These are phyloP conservation scores for Coemansia reversa DNA, from an alignment of 192 early-diverging fungal species.

Conservation along the genomic window DNA sequence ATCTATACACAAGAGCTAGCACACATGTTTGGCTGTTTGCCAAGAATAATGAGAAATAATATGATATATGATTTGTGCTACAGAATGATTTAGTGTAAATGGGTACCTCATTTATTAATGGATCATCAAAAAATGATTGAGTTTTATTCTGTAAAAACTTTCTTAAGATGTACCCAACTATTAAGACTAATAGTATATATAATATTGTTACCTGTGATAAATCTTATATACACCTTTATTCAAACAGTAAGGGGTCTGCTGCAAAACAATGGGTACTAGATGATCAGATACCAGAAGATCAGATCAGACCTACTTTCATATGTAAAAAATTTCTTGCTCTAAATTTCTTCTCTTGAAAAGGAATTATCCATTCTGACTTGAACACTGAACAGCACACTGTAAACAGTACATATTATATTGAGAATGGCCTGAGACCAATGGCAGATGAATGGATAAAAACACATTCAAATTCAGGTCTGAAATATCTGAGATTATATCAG, in stretches of 20 bases:
- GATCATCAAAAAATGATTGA: background rate
- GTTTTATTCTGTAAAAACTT: constrained; percentile 3
- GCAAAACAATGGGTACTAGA: background rate
- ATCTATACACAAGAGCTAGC: too few species aligned
- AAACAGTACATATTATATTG: background rate
- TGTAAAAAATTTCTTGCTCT: background rate
- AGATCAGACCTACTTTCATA: background rate
- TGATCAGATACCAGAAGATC: background rate
- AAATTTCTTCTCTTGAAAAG: background rate
- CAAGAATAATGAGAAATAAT: too few species aligned
- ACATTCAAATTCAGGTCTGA: background rate
- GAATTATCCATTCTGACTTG: background rate
- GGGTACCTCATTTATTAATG: background rate
- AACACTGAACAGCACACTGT: background rate
- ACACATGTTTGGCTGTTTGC: too few species aligned
- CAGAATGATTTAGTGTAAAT: background rate
- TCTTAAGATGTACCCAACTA: background rate
- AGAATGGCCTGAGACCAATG: background rate
- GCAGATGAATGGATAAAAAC: background rate
- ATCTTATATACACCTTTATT: background rate
- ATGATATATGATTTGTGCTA: background rate
- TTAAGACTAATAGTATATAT: background rate
- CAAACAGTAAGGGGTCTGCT: background rate
- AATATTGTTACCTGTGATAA: background rate
- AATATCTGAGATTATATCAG: background rate